Evolutionary conservation across 2,329 filamentous ascomycete species (phyloP).

Genomic region (Ascomycota sp.): DNA sequence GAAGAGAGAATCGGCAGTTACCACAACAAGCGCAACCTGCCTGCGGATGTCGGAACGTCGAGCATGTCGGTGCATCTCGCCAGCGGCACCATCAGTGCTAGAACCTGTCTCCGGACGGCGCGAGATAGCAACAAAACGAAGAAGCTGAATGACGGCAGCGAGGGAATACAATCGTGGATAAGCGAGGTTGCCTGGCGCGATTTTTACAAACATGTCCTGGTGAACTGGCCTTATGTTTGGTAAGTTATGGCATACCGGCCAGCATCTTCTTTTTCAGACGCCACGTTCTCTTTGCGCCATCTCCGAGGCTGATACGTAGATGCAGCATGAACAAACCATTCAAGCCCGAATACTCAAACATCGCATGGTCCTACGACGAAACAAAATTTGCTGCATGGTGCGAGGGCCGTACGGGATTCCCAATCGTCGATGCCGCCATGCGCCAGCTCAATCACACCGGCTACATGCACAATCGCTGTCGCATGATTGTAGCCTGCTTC

Average conservation of each 20-base stretch:
- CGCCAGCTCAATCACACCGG: slow-evolving; percentile 47
- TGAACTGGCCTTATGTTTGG: slow-evolving; percentile 70
- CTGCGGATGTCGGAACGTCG: slow-evolving; percentile 41
- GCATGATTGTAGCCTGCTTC: slow-evolving; percentile 72
- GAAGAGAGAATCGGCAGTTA: slow-evolving; percentile 43
- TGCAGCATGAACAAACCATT: slow-evolving; percentile 36
- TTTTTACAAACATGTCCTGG: slow-evolving; percentile 73
- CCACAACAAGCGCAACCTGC: slow-evolving; percentile 42
- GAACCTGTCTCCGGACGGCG: slow-evolving; percentile 45
- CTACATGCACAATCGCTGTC: slow-evolving; percentile 71
- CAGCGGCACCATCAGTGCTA: slow-evolving; percentile 44
- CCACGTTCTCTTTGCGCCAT: too few species aligned
- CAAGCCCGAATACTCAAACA: slow-evolving; percentile 69
- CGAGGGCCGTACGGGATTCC: slow-evolving; percentile 55
- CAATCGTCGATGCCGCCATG: slow-evolving; percentile 76
- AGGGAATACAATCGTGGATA: slow-evolving; percentile 55
- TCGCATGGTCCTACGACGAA: slow-evolving; percentile 60
- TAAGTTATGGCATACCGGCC: slow-evolving; percentile 12
- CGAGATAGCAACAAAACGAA: slow-evolving; percentile 40
- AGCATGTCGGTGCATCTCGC: slow-evolving; percentile 52
- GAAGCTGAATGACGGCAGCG: slow-evolving; percentile 43
- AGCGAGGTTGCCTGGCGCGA: slow-evolving; percentile 72
- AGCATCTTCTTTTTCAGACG: neutral
- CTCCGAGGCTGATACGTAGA: slow-evolving; percentile 1
- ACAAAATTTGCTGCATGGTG: slow-evolving; percentile 55